phyloP scores from a whole-genome alignment of 768 basidiomycete species.

The Mycena maculata region DNA sequence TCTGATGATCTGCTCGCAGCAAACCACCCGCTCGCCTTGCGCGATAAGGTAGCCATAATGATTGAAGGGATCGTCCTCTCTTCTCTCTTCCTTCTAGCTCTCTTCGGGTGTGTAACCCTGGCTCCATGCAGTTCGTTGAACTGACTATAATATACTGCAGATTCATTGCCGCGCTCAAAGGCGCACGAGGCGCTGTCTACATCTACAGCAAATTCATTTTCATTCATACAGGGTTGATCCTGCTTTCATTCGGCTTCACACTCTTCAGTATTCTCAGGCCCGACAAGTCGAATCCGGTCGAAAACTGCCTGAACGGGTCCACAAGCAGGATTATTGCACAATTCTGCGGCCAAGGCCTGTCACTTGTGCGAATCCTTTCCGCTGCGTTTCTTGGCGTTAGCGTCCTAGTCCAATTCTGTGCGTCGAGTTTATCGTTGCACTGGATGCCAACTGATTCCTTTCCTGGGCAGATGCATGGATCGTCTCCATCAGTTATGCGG shows the following conservation, averaged over 20 bases:
- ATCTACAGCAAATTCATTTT: conserved; percentile 36
- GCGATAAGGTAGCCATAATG: conserved; percentile 29
- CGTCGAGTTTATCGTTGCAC: background rate
- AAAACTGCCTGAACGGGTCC: conserved; percentile 30
- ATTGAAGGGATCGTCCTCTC: conserved; percentile 35
- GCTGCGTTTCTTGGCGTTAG: conserved; percentile 27
- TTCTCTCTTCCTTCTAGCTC: conserved; percentile 33
- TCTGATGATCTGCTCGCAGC: background rate
- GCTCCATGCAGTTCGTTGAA: background rate
- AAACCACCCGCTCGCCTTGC: conserved; percentile 30
- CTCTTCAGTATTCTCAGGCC: conserved; percentile 27
- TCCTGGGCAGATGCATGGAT: conserved; percentile 29
- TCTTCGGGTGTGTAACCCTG: conserved; percentile 31
- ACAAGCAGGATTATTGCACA: conserved; percentile 29
- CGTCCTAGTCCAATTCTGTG: conserved; percentile 31
- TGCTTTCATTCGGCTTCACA: conserved; percentile 28
- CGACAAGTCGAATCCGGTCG: conserved; percentile 19
- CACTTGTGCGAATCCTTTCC: conserved; percentile 31
- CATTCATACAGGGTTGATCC: conserved; percentile 27
- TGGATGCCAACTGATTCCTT: background rate
- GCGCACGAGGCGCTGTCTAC: conserved; percentile 27
- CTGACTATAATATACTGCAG: conserved; percentile 20
- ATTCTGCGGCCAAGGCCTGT: conserved; percentile 33
- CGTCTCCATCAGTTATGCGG: conserved; percentile 33
- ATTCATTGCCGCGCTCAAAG: conserved; percentile 22